phyloP scores from a whole-genome alignment of 352 stramenopile genomes.

The Globisporangium alternatum region DNA sequence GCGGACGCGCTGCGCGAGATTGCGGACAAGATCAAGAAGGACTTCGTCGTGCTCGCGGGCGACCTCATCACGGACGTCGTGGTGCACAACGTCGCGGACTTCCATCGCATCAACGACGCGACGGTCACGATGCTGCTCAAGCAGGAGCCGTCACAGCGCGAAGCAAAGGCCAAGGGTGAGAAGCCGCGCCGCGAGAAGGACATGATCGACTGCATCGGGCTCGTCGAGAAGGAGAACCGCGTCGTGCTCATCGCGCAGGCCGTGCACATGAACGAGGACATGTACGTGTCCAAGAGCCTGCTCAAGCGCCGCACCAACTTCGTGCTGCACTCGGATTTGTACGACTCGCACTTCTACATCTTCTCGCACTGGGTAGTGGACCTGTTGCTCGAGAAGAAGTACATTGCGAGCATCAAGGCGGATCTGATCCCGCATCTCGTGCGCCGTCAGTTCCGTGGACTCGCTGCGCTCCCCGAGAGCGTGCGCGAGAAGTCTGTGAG shows the following conservation, averaged over 20 bases:
- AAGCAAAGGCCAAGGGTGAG: conserved; percentile 47
- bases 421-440: conserved; percentile 78
- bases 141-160: conserved; percentile 28
- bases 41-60: conserved; percentile 81
- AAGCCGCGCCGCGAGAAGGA: conserved; percentile 78
- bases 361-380: conserved; percentile 84
- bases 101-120: conserved; percentile 80
- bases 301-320: conserved; percentile 71
- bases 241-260: conserved; percentile 68
- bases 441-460: conserved; percentile 72
- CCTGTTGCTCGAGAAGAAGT: conserved; percentile 76
- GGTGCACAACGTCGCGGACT: conserved; percentile 78
- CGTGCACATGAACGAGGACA: conserved; percentile 80
- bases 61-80: conserved; percentile 80
- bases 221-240: conserved; percentile 63
- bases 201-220: conserved; percentile 78
- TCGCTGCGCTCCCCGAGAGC: conserved; percentile 44
- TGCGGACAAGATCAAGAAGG: conserved; percentile 71
- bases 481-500: conserved; percentile 55
- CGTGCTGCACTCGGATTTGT: conserved; percentile 75
- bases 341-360: conserved; percentile 84
- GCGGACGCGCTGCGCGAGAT: conserved; percentile 69
- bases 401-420: conserved; percentile 82
- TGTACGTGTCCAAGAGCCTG: conserved; percentile 75
- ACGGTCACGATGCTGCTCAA: conserved; percentile 84